A percentile compares a stretch with the other conserved stretches of the same genome.
These are phyloP conservation scores for Stromatinia cepivora DNA, from an alignment of 2,329 filamentous ascomycete species.

Conservation along the genomic window DNA sequence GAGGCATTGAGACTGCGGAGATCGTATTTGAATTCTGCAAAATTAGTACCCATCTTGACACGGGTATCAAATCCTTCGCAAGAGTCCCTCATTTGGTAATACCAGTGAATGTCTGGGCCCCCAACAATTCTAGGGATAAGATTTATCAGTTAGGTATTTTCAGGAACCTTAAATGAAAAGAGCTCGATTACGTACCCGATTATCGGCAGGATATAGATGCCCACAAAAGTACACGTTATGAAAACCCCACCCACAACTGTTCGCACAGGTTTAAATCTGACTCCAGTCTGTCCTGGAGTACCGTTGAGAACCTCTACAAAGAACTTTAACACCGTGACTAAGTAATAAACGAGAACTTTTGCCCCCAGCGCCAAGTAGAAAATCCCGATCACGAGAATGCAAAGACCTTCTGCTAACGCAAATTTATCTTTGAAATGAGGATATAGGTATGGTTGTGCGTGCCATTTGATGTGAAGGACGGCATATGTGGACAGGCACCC, in stretches of 20 bases:
- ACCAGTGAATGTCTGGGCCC: slow-evolving; percentile 26
- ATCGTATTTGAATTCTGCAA: background rate
- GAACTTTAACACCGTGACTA: fast-evolving
- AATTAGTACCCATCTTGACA: slow-evolving; percentile 24
- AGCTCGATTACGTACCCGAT: slow-evolving; percentile 22
- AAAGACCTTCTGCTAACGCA: background rate
- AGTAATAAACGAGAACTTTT: background rate
- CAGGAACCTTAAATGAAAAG: background rate
- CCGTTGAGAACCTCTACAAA: background rate
- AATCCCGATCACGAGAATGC: background rate
- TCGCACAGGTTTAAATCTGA: too few species aligned
- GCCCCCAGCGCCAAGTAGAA: background rate
- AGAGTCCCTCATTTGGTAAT: slow-evolving; percentile 30
- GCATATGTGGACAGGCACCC: background rate
- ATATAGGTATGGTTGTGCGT: slow-evolving; percentile 24
- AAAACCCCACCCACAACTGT: background rate
- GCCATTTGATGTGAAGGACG: slow-evolving; percentile 19
- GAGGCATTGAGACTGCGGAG: background rate
- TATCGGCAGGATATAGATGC: slow-evolving; percentile 1
- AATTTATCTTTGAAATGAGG: background rate
- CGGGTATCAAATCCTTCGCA: slow-evolving; percentile 30
- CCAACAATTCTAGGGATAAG: background rate
- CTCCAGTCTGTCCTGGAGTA: background rate
- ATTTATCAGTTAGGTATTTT: background rate
- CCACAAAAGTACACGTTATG: background rate